These are phyloP conservation scores for Mycena belliarum DNA, from an alignment of 768 basidiomycete species.

Conservation along the genomic window DNA sequence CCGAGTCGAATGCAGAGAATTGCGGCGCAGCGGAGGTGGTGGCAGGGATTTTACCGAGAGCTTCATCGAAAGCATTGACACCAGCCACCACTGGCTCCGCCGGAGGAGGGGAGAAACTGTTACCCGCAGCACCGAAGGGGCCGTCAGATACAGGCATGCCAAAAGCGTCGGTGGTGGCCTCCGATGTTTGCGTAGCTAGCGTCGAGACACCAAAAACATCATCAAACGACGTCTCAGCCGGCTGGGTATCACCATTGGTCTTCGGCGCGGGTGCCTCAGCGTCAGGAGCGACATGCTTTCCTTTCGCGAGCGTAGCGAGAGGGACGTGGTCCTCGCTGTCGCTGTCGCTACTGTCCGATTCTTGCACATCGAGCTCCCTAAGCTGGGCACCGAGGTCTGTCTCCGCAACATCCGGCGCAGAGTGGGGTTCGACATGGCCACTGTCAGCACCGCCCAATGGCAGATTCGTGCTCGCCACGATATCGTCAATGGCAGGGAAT, in stretches of 20 bases:
- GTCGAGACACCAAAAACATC: slow-evolving; percentile 52
- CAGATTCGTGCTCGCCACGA: slow-evolving; percentile 13
- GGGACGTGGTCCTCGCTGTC: slow-evolving; percentile 52
- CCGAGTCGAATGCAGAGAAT: slow-evolving; percentile 63
- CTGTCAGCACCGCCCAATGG: background rate
- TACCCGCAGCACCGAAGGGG: slow-evolving; percentile 25
- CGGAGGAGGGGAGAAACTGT: slow-evolving; percentile 9
- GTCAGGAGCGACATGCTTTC: slow-evolving; percentile 23
- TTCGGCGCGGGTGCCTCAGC: slow-evolving; percentile 15
- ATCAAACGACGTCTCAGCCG: slow-evolving; percentile 46
- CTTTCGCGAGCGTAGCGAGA: slow-evolving; percentile 34
- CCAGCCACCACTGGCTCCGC: slow-evolving; percentile 39
- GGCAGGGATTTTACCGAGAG: slow-evolving; percentile 56
- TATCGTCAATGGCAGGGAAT: slow-evolving; percentile 41
- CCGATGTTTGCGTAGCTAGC: slow-evolving; percentile 25
- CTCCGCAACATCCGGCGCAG: slow-evolving; percentile 30
- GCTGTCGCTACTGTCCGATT: slow-evolving; percentile 50
- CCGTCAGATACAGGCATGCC: slow-evolving; percentile 19
- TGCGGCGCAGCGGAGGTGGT: slow-evolving; percentile 36
- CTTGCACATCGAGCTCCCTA: slow-evolving; percentile 59
- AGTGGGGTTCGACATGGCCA: slow-evolving; percentile 13
- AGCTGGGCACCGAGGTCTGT: slow-evolving; percentile 56
- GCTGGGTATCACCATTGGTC: slow-evolving; percentile 20
- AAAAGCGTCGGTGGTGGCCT: slow-evolving; percentile 24
- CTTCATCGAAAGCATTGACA: slow-evolving; percentile 74